Conservation (phyloP, 148 eudicot species). For the Tetragonia tetragonoides region DNA sequence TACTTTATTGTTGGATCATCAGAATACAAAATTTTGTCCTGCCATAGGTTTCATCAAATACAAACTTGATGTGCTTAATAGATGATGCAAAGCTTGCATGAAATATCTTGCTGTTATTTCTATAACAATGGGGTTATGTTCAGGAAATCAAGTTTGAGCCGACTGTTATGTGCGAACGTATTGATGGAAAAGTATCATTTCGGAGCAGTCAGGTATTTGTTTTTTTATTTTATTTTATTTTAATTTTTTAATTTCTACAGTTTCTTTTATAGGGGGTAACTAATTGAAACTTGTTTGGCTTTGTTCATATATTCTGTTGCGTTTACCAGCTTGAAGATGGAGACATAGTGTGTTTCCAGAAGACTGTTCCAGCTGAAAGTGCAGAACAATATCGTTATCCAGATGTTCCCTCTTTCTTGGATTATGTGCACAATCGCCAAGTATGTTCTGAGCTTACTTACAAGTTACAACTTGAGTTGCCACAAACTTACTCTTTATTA, state of each 20-base stretch:
- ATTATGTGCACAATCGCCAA: conserved; percentile 74
- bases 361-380: conserved; percentile 40
- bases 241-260: too few relatives aligned
- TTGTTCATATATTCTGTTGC: background rate
- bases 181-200: conserved; percentile 56
- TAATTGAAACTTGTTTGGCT: background rate
- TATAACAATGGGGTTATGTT: conserved; percentile 2
- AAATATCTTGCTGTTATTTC: background rate
- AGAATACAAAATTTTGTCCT: background rate
- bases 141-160: conserved; percentile 86
- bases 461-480: background rate
- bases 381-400: conserved; percentile 56
- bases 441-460: conserved; percentile 29
- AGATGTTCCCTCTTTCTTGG: conserved; percentile 64
- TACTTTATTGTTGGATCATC: background rate
- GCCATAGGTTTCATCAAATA: background rate
- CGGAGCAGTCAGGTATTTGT: conserved; percentile 55
- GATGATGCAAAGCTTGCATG: background rate
- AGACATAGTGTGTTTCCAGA: conserved; percentile 73
- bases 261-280: background rate
- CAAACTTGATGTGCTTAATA: background rate
- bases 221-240: background rate
- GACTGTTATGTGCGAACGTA: conserved; percentile 66
- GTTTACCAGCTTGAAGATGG: conserved; percentile 71
- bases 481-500: background rate